Base-by-base conservation (phyloP, 2,329 filamentous ascomycete species). In the Blastomyces parvus region DNA sequence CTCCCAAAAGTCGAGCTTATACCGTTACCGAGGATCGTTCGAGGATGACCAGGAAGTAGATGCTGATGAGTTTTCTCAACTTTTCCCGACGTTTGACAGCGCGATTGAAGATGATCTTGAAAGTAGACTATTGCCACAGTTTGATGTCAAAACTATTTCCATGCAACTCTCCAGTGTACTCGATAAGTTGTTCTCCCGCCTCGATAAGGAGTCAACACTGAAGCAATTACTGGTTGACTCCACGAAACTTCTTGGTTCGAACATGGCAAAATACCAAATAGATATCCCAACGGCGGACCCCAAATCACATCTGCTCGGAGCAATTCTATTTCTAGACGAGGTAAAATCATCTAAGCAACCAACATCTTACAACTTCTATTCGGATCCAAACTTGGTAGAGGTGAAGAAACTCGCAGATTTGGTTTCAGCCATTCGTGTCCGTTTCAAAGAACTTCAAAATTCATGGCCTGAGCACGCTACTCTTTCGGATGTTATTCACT, bases 361-460 rank as follows among this genome's bases (percentile, higher is more conserved):
- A 0, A 75, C 74, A 40, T 74, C 79, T 30, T 95, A 93, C 79
- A 96, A 96, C 76, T 97, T 99, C 74, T 99, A 99, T 74, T 87
- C 84, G 0, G 88, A 96, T 70, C 74, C 87, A 2, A 95, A 97
- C 69, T 78, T 93, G 14, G 74, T 79, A 0, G 90, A 97, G 76
- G 86, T 86, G 11, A 86, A 88, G 65, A 88, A 86, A 65, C 81
- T 97, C 3, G 85, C 94, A 33, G 77, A 74, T 0, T 78, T 97
- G 9, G 80, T 91, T 13, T 82, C 86, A 69, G 84, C 85, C 60
- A 84, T 93, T 56, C 86, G 88, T 71, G 73, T 78, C 57, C 86
- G 88, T 19, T 96, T 97, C 77, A 81, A 82, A 25, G 82, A 88
- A 65, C 84, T 99, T 14, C 79, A 81, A 64, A 76, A 78, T 25